Percentiles rank a stretch among this genome's conserved stretches.
Evolutionary conservation across 1,284 basidiomycete genomes (phyloP).

Genomic region (Ustilago sp.): DNA sequence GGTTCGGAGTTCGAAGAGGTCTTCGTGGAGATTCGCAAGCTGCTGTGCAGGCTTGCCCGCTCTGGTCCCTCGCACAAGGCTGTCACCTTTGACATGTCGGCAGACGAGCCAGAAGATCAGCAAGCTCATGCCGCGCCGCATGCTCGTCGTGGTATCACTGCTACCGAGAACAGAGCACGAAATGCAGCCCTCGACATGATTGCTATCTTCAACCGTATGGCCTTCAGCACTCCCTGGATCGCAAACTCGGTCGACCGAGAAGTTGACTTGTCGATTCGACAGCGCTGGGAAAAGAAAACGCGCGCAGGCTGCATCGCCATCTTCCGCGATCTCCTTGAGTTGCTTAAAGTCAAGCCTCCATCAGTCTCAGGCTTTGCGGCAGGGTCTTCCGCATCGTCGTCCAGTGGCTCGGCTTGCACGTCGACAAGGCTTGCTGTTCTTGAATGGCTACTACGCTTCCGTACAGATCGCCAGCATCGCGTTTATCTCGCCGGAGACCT

Average conservation of each 20-base stretch:
- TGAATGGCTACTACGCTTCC: slow-evolving; percentile 87
- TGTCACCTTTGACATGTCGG: slow-evolving; percentile 22
- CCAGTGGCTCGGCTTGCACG: slow-evolving; percentile 25
- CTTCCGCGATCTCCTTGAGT: slow-evolving; percentile 61
- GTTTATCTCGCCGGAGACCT: slow-evolving; percentile 77
- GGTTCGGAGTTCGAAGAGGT: slow-evolving; percentile 45
- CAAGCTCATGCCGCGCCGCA: slow-evolving; percentile 12
- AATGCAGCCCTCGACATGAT: slow-evolving; percentile 63
- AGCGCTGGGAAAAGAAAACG: slow-evolving; percentile 51
- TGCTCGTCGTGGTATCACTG: slow-evolving; percentile 3
- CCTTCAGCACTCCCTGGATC: slow-evolving; percentile 64
- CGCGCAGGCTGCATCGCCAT: slow-evolving; percentile 58
- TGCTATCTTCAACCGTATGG: slow-evolving; percentile 65
- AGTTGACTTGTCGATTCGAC: slow-evolving; percentile 29
- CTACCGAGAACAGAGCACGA: slow-evolving; percentile 41
- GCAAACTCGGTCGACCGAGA: slow-evolving; percentile 47
- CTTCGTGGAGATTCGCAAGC: slow-evolving; percentile 52
- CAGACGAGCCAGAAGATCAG: slow-evolving; percentile 13
- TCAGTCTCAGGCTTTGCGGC: slow-evolving; percentile 9
- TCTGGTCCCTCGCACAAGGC: slow-evolving; percentile 19
- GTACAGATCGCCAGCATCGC: slow-evolving; percentile 90
- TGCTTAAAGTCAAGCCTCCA: slow-evolving; percentile 39
- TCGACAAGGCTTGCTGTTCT: slow-evolving; percentile 78
- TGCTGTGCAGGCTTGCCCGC: slow-evolving; percentile 45
- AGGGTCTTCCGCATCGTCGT: neutral